Evolutionary conservation across 2,329 filamentous ascomycete species (phyloP), one percentile per base, ranked within the genome.

Genomic region (Trichoderma simmonsii): DNA sequence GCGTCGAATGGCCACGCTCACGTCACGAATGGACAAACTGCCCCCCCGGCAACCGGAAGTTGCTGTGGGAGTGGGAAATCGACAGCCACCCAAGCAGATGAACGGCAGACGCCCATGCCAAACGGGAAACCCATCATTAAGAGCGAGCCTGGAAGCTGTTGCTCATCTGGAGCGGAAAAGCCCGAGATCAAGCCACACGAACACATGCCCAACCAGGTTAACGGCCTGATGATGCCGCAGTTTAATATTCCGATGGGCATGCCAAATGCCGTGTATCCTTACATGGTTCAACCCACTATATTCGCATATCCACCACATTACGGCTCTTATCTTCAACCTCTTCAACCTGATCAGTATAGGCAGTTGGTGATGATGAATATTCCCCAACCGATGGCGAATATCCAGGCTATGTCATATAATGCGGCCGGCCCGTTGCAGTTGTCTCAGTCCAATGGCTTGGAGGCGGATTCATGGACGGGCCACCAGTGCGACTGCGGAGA

Each of bases 401-500:
- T 76, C 36, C 76, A 79, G 54, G 77, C 79, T 21, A 72, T 75
- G 56, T 73, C 77, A 12, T 78, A 79, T 69, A 75, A 74, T n/a
- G 75, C 78, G 69, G 67, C 77, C 14, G 73, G 72, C 21, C 56
- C 76, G 5, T 70, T 75, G 8, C 68, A 77, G 7, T 77, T 78
- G 59, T 73, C 66, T 67, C 75, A 72, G 56, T 72, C 57, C 70
- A 77, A 65, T 36, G 66, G 72, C 34, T 39, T 64, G 26, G 75
- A 75, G n/a, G 69, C 67, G n/a, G 72, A 75, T 4, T 71, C 75
- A 3, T 81, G 79, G 75, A 83, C 79, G 24, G 81, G 78, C 68
- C 82, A 82, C 60, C 82, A 80, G 69, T 93, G 91, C 76, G 83
- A 84, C 62, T 93, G 91, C 77, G 91, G 91, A 24, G 87, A 90